phyloP scores from a whole-genome alignment of 176 grass and related monocot genomes.

The Olyra latifolia region DNA sequence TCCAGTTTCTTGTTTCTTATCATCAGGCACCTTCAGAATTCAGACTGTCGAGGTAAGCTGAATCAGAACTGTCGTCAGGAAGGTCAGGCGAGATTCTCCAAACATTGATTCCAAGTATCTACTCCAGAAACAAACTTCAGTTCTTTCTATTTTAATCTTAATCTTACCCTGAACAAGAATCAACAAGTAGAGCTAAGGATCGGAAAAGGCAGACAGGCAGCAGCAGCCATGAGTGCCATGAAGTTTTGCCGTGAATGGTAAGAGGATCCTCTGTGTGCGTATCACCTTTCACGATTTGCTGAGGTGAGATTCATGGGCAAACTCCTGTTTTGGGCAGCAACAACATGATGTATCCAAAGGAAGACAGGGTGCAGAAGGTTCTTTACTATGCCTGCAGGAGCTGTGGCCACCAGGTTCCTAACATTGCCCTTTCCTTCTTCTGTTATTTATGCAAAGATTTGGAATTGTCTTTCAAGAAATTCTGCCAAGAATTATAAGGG shows the following conservation, averaged over 20 bases:
- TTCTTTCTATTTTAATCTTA: too few species aligned
- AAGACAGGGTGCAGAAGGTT: constrained; percentile 38
- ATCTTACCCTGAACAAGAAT: not conserved
- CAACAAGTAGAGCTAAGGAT: not conserved
- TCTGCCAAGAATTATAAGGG: too few species aligned
- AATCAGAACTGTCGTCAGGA: not conserved
- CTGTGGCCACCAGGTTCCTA: constrained; percentile 42
- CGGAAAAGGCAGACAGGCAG: too few species aligned
- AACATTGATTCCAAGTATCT: not conserved
- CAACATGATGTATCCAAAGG: constrained; percentile 47
- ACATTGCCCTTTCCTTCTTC: not conserved
- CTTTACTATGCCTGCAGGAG: constrained; percentile 48
- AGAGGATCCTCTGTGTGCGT: too few species aligned
- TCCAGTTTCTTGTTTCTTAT: too few species aligned
- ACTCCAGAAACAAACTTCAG: not conserved
- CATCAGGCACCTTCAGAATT: too few species aligned
- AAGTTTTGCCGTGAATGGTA: too few species aligned
- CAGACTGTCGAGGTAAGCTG: too few species aligned
- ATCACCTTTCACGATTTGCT: too few species aligned
- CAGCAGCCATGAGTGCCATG: too few species aligned
- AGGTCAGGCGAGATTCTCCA: not conserved
- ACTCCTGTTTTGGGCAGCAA: constrained; percentile 15
- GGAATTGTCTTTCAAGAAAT: too few species aligned
- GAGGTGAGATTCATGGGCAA: not conserved
- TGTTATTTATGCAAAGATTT: not conserved